phyloP scores from a whole-genome alignment of 129 eudicot species.

The Tagetes erecta region DNA sequence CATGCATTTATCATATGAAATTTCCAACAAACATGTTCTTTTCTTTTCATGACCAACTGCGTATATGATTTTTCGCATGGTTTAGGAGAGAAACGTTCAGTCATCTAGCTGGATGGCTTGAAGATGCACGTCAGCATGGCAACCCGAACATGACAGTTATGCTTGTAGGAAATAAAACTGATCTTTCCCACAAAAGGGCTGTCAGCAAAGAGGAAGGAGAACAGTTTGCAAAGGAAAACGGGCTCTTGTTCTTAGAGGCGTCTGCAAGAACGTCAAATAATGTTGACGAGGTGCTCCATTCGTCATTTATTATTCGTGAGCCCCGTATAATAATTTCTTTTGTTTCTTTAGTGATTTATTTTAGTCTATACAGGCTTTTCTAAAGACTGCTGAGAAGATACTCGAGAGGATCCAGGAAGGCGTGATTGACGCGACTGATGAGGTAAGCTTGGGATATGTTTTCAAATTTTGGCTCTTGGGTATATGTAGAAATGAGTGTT shows the following conservation, averaged over 20 bases:
- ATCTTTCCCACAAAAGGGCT: constrained; percentile 86
- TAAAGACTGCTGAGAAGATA: constrained; percentile 66
- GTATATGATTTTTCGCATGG: neutral
- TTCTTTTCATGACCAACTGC: neutral
- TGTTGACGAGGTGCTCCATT: constrained; percentile 74
- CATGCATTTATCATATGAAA: neutral
- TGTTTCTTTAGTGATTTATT: neutral
- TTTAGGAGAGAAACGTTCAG: constrained; percentile 83
- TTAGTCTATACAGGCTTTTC: constrained; percentile 54
- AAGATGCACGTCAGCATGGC: constrained; percentile 92
- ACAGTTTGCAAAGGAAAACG: constrained; percentile 88
- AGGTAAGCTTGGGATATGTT: constrained; percentile 43
- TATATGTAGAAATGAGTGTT: too few relatives aligned
- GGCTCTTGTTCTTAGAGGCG: constrained; percentile 78
- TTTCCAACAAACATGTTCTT: neutral
- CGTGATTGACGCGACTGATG: constrained; percentile 74
- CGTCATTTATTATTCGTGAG: too few relatives aligned
- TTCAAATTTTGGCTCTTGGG: neutral
- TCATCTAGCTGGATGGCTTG: constrained; percentile 93
- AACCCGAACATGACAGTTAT: constrained; percentile 88
- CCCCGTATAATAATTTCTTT: too few relatives aligned
- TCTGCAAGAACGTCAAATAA: constrained; percentile 84
- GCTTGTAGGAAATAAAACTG: constrained; percentile 87
- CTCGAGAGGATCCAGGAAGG: constrained; percentile 82
- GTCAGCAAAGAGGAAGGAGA: constrained; percentile 92